These are phyloP conservation scores for Botryotinia globosa DNA, from an alignment of 2,329 filamentous ascomycete genomes.

Conservation along the genomic window DNA sequence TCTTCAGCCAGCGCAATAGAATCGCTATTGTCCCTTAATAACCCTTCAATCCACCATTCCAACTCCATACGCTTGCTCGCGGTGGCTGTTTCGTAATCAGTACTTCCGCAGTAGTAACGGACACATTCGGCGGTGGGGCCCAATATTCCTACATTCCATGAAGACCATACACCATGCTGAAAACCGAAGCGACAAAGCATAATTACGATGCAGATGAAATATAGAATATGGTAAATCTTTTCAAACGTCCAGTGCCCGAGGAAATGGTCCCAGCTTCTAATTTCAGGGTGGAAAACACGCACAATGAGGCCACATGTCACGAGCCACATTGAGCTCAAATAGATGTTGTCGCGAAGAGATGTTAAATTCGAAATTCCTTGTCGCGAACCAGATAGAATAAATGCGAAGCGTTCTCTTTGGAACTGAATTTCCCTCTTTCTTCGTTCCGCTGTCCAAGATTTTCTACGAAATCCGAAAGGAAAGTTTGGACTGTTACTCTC, in stretches of 20 bases:
- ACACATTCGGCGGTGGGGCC: fast-evolving
- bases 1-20: not conserved
- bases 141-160: fast-evolving
- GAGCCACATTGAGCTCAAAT: fast-evolving
- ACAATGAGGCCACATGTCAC: not conserved
- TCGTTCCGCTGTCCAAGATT: not conserved
- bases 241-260: not conserved
- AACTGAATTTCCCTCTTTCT: not conserved
- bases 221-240: not conserved
- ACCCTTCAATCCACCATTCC: not conserved
- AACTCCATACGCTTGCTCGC: not conserved
- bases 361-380: not conserved
- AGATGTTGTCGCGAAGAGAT: fast-evolving
- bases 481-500: not conserved
- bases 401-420: not conserved
- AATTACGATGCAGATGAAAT: not conserved
- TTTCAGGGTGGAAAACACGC: not conserved
- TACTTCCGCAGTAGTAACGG: not conserved
- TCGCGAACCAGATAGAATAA: not conserved
- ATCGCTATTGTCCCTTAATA: not conserved
- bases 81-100: not conserved
- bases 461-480: not conserved
- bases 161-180: fast-evolving
- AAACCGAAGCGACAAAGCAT: fast-evolving
- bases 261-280: not conserved